Evolutionary conservation across 148 eudicot genomes (phyloP), one percentile per base, ranked within the genome.

Genomic region (Camellia sinensis): DNA sequence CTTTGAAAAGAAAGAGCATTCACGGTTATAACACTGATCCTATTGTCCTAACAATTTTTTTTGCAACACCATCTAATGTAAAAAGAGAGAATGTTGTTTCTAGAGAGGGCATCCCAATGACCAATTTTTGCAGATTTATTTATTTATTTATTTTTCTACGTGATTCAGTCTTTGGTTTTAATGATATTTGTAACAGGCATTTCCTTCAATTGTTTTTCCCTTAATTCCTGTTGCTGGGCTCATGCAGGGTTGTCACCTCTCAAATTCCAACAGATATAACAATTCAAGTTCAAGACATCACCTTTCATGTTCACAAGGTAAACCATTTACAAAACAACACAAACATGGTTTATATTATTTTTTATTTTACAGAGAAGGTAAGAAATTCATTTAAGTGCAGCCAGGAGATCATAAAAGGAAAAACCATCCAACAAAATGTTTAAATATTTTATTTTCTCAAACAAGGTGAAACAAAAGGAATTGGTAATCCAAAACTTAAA

Each of bases 281-380:
- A 29, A 80, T 91, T 82, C 92, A 82, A 82, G 86, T 93, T 22
- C 85, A 87, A 67, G 92, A 86, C 59, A 78, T 89, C 81, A 90
- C 88, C 59, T 93, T 90, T 79, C 67, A 87, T 73, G 86, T 85
- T 76, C 93, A 89, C 87, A 93, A 90, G 97, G 97, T 93, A 90
- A 18, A 59, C 63, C 40, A 19, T 21, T 18, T 45, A 18, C 18
- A 11, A 45, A 22, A 9, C 4, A 43, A 68, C 7, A 70, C 18
- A 9, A 50, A 70, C 46, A 50, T 9, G 29, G 52, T 48, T 48
- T 48, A 48, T 5, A 48, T 48, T 48, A 48, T 48, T 14, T 56
- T 7, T 56, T 14, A 56, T 56, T 56, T 29, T 3, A 56, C 14
- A 56, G 60, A 56, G 60, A 56, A 56, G 60, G 17, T 14, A 56